Evolutionary conservation across 2,329 filamentous ascomycete species (phyloP).

Genomic region (Aspergillus alliaceus): DNA sequence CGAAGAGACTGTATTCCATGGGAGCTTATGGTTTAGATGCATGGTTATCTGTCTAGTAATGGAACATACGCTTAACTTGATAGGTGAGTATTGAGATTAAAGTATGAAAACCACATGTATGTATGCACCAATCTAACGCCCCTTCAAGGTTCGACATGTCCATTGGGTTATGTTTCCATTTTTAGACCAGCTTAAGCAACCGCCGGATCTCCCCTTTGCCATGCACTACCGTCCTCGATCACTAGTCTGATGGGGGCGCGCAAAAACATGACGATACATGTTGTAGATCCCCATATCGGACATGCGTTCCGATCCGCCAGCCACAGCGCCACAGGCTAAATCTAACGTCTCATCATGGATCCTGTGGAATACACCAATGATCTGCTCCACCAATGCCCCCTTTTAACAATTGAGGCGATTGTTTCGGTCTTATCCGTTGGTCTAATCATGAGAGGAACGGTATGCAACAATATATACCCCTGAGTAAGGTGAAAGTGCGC

Average conservation of each 20-base stretch:
- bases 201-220: background rate
- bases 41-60: background rate
- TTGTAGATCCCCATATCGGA: background rate
- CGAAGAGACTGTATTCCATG: background rate
- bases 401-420: background rate
- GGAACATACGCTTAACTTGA: background rate
- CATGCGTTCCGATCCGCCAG: background rate
- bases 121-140: background rate
- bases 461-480: no score
- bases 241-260: background rate
- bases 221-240: background rate
- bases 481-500: background rate
- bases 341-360: background rate
- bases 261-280: background rate
- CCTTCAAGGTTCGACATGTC: background rate
- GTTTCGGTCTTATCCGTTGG: background rate
- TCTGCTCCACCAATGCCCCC: background rate
- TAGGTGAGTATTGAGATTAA: no score
- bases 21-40: background rate
- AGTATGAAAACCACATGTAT: no score
- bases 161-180: background rate
- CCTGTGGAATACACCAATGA: background rate
- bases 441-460: no score
- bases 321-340: background rate
- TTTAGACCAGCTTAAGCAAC: background rate